Conservation (phyloP, 306 rosid genomes). For the Amphicarpaea edgeworthii region DNA sequence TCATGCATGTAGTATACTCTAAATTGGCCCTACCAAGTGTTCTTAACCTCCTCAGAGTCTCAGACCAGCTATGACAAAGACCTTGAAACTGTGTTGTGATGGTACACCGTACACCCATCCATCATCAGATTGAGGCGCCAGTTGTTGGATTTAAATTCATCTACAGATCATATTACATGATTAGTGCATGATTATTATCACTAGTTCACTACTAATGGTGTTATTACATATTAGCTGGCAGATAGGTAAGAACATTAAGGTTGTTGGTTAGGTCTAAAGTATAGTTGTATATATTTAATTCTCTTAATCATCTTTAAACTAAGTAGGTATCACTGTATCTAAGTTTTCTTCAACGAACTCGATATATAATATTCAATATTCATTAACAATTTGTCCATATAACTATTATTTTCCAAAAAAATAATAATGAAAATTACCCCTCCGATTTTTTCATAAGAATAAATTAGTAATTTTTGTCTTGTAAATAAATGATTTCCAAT, state of each 20-base stretch:
- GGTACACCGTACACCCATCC: too few relatives aligned
- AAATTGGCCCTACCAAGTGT: too few relatives aligned
- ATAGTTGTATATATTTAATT: not conserved
- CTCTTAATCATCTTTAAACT: not conserved
- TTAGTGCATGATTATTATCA: not conserved
- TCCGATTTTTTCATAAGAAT: too few relatives aligned
- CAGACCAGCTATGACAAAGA: too few relatives aligned
- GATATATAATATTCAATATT: not conserved
- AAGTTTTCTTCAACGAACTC: not conserved
- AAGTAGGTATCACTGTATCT: not conserved
- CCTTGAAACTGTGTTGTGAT: too few relatives aligned
- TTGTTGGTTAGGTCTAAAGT: conserved; percentile 19
- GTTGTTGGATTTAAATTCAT: not conserved
- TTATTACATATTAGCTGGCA: conserved; percentile 10
- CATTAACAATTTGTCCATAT: not conserved
- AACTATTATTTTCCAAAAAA: not conserved
- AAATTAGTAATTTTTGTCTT: too few relatives aligned
- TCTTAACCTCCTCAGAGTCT: too few relatives aligned
- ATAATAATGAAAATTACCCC: not conserved
- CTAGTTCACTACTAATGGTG: not conserved
- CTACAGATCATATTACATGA: not conserved
- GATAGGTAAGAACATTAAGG: conserved; percentile 5
- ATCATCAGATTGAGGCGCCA: not conserved
- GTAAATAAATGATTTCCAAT: too few relatives aligned
- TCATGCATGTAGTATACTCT: too few relatives aligned